phyloP scores from a whole-genome alignment of 2,329 filamentous ascomycete species.

The Fusarium sp. region DNA sequence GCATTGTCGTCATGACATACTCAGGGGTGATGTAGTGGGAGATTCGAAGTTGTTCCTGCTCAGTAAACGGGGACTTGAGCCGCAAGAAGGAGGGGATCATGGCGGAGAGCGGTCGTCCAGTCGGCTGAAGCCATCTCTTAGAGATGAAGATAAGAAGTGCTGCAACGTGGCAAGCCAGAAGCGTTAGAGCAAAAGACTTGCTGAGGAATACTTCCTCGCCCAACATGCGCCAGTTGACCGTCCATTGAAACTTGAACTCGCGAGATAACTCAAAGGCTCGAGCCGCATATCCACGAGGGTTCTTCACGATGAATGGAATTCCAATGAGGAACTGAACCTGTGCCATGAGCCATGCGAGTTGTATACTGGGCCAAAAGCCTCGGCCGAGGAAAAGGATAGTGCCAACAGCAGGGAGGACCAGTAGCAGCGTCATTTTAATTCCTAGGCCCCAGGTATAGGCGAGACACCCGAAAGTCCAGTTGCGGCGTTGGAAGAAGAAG shows the following conservation, averaged over 20 bases:
- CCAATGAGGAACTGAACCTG: constrained; percentile 80
- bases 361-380: constrained; percentile 74
- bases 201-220: constrained; percentile 83
- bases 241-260: constrained; percentile 97
- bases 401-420: constrained; percentile 85
- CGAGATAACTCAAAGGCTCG: constrained; percentile 92
- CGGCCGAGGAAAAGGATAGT: constrained; percentile 80
- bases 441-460: constrained; percentile 84
- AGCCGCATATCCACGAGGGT: constrained; percentile 78
- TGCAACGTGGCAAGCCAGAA: constrained; percentile 74
- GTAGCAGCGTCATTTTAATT: constrained; percentile 94
- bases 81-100: constrained; percentile 63
- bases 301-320: constrained; percentile 76
- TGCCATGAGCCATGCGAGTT: constrained; percentile 77
- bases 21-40: constrained; percentile 72
- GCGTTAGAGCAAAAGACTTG: constrained; percentile 73
- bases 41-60: constrained; percentile 68
- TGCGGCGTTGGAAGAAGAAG: constrained; percentile 78
- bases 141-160: constrained; percentile 76
- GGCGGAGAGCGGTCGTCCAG: constrained; percentile 67
- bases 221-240: constrained; percentile 98
- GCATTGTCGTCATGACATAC: constrained; percentile 81
- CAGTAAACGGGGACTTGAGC: constrained; percentile 60
- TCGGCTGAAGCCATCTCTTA: constrained; percentile 79
- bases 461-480: constrained; percentile 79